phyloP scores from a whole-genome alignment of 495 filamentous ascomycete species.

The Aspergillus affinis region DNA sequence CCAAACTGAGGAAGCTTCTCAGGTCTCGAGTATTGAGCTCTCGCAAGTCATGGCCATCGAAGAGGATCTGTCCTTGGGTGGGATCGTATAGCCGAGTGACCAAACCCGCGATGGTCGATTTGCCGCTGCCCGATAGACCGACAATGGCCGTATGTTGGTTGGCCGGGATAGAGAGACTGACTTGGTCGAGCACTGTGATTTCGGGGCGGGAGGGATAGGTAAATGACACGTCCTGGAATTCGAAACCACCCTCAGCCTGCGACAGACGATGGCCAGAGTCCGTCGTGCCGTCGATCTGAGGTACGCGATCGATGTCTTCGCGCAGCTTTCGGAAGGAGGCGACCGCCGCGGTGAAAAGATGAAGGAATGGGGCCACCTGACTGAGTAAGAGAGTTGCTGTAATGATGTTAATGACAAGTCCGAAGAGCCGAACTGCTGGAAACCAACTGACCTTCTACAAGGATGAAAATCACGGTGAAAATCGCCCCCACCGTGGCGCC shows the following conservation, averaged over 20 bases:
- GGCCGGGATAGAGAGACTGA: constrained; percentile 53
- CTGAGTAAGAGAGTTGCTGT: constrained; percentile 61
- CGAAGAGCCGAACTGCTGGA: background rate
- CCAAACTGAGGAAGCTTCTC: constrained; percentile 57
- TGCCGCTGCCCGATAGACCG: constrained; percentile 70
- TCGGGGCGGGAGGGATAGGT: constrained; percentile 63
- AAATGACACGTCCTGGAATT: constrained; percentile 57
- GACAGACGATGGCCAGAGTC: constrained; percentile 35
- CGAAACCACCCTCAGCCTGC: constrained; percentile 41
- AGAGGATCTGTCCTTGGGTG: constrained; percentile 41
- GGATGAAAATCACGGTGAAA: constrained; percentile 66
- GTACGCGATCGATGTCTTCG: constrained; percentile 51
- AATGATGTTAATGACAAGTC: constrained; percentile 10
- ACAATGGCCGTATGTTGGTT: constrained; percentile 65
- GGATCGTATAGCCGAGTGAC: constrained; percentile 53
- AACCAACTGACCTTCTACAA: constrained; percentile 55
- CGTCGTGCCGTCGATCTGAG: constrained; percentile 49
- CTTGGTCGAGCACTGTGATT: constrained; percentile 50
- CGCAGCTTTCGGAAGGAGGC: constrained; percentile 52
- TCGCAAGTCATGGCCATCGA: constrained; percentile 54
- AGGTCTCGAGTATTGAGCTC: constrained; percentile 58
- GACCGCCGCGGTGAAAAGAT: constrained; percentile 57
- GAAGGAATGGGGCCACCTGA: constrained; percentile 62
- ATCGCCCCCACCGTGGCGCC: constrained; percentile 54
- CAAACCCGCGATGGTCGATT: constrained; percentile 63